These are phyloP conservation scores for Cytospora piceicola DNA, from an alignment of 2,329 filamentous ascomycete species.

Conservation along the genomic window DNA sequence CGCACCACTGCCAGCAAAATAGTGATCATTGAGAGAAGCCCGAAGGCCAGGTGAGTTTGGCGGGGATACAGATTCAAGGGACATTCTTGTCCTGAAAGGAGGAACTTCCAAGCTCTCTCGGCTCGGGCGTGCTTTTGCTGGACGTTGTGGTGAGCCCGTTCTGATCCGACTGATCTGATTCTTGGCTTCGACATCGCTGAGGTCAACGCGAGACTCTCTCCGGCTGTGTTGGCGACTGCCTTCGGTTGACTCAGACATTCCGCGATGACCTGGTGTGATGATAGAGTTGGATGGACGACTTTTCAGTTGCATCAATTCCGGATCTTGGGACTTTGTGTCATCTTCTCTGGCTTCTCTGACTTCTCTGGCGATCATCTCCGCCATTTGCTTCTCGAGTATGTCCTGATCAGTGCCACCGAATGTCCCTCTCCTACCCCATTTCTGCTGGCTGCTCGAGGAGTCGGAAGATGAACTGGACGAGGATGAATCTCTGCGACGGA, in stretches of 20 bases:
- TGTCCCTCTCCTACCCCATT: conserved; percentile 49
- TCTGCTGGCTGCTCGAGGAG: conserved; percentile 55
- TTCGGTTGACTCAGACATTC: conserved; percentile 35
- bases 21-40: conserved; percentile 47
- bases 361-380: conserved; percentile 62
- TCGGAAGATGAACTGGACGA: conserved; percentile 62
- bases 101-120: conserved; percentile 56
- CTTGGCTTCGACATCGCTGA: conserved; percentile 47
- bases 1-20: conserved; percentile 60
- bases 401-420: conserved; percentile 55
- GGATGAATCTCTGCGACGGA: conserved; percentile 57
- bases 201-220: conserved; percentile 44
- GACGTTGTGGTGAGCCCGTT: conserved; percentile 39
- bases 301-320: conserved; percentile 42
- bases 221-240: conserved; percentile 41
- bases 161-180: conserved; percentile 16
- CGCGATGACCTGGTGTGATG: conserved; percentile 41
- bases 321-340: conserved; percentile 40
- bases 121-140: no score
- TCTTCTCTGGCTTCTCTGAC: conserved; percentile 52
- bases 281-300: conserved; percentile 38
- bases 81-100: conserved; percentile 42
- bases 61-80: conserved; percentile 51
- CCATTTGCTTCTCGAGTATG: conserved; percentile 64
- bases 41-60: conserved; percentile 59